phyloP scores from a whole-genome alignment of 208 protist species.

The Trypanosoma grayi region DNA sequence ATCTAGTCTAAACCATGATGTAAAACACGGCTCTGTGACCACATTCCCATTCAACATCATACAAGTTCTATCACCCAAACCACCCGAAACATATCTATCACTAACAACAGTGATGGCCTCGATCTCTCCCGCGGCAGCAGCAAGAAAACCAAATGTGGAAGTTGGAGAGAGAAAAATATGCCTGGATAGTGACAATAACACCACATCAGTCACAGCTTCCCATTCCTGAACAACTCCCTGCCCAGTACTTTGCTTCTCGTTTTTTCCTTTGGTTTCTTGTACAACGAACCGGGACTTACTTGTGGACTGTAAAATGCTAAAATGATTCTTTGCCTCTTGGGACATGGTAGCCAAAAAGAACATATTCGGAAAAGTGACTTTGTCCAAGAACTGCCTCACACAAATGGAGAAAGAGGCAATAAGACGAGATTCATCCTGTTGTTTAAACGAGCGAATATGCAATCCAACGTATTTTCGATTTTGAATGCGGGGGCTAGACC shows the following conservation, averaged over 20 bases:
- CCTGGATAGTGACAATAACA: constrained; percentile 22
- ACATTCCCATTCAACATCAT: background rate
- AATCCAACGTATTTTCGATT: constrained; percentile 9
- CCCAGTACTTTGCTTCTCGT: constrained; percentile 19
- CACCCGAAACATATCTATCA: background rate
- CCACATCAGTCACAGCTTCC: constrained; percentile 26
- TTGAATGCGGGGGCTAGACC: background rate
- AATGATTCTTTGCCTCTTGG: constrained; percentile 7
- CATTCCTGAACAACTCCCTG: constrained; percentile 10
- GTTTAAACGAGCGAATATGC: constrained; percentile 18
- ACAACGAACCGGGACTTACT: background rate
- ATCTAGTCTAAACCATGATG: constrained; percentile 20
- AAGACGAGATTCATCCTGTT: background rate
- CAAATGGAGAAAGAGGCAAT: constrained; percentile 16
- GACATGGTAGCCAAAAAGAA: constrained; percentile 29
- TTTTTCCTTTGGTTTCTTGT: background rate
- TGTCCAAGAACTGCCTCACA: background rate
- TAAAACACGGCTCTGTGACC: constrained; percentile 17
- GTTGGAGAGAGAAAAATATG: constrained; percentile 25
- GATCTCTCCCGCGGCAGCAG: constrained; percentile 19
- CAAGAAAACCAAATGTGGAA: constrained; percentile 35
- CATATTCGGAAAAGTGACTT: background rate
- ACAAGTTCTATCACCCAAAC: background rate
- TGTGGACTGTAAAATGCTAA: constrained; percentile 1
- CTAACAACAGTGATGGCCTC: constrained; percentile 15